Base-by-base conservation (phyloP, 768 basidiomycete genomes). In the Arthromyces matolae region DNA sequence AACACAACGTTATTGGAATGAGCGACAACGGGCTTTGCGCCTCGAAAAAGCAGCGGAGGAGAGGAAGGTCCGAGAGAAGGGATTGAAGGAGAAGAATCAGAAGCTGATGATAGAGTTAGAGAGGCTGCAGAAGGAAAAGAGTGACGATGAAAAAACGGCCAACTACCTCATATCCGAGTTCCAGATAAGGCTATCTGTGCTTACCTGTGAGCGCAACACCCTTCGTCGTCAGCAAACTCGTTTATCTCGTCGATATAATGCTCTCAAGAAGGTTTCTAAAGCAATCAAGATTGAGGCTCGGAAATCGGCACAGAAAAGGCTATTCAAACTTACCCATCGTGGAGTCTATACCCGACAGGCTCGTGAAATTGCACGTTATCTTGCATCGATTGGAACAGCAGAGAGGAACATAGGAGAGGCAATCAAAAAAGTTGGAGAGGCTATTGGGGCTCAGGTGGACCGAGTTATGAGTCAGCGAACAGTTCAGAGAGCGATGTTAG, bases 401-500 rank as follows among this genome's bases (percentile, higher is more conserved):
- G 23, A 43, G 36, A 35, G 18, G 4, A 9, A 40, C 19, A 37
- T 50, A 32, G 43, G 38, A 12, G 31, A 14, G 14, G 27, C 37
- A 18, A 31, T 50, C 27, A 28, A 45, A 14, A 12, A 16, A 3
- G 31, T 51, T 14, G 42, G 44, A 27, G 41, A 51, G 3, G 16
- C 34, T 12, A 22, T 45, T 25, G 45, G 38, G 14, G 24, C 35
- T 19, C 16, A 32, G 19, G 29, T 51, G 13, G 27, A 40, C 12
- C 14, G 12, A 9, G 16, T 16, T 6, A 46, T 51, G 43, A 46
- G 45, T 22, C 23, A 34, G 9, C 23, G 42, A 5, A 51, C 50
- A 19, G 44, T 51, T 16, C 27, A 28, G 14, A 18, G 24, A 27
- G 31, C 47, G 5, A 34, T 48, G 18, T 27, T 51, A 3, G 61